These are phyloP conservation scores for Alternaria burnsii DNA, from an alignment of 2,329 filamentous ascomycete genomes.

Conservation along the genomic window DNA sequence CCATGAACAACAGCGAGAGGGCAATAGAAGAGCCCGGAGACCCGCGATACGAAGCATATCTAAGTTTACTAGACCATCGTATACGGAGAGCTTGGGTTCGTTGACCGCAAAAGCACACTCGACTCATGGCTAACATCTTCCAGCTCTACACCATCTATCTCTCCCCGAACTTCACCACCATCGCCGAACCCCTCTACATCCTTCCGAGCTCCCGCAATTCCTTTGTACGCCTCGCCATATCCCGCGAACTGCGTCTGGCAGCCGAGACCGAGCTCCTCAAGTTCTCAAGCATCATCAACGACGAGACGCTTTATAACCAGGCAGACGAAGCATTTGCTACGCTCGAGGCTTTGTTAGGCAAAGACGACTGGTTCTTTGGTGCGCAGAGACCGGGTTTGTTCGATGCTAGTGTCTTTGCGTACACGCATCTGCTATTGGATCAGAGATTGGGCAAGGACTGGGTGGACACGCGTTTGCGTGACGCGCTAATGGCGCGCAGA, in stretches of 20 bases:
- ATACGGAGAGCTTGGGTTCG: slow-evolving; percentile 86
- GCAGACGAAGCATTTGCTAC: slow-evolving; percentile 70
- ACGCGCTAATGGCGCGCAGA: slow-evolving; percentile 64
- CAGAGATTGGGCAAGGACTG: slow-evolving; percentile 64
- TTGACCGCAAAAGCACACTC: not conserved
- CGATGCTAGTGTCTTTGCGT: slow-evolving; percentile 89
- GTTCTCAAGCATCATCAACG: slow-evolving; percentile 64
- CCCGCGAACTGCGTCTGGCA: slow-evolving; percentile 73
- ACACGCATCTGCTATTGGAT: slow-evolving; percentile 81
- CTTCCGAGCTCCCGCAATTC: slow-evolving; percentile 65
- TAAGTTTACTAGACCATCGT: slow-evolving; percentile 76
- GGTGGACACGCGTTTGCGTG: slow-evolving; percentile 68
- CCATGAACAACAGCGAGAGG: slow-evolving; percentile 55
- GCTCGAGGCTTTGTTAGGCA: slow-evolving; percentile 66
- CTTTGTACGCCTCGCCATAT: slow-evolving; percentile 70
- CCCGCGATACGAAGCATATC: slow-evolving; percentile 75
- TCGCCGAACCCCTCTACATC: slow-evolving; percentile 78
- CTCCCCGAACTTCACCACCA: slow-evolving; percentile 69
- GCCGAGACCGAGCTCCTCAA: slow-evolving; percentile 79
- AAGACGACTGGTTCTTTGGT: slow-evolving; percentile 69
- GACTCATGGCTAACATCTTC: slow-evolving; percentile 9
- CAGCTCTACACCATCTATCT: slow-evolving; percentile 85
- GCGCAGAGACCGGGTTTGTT: slow-evolving; percentile 72
- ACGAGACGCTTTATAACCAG: slow-evolving; percentile 65
- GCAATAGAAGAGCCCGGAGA: slow-evolving; percentile 59